Percentiles rank a stretch among this genome's conserved stretches.
Conservation (phyloP, 192 early-diverging fungal genomes). For the Coemansia reversa region DNA sequence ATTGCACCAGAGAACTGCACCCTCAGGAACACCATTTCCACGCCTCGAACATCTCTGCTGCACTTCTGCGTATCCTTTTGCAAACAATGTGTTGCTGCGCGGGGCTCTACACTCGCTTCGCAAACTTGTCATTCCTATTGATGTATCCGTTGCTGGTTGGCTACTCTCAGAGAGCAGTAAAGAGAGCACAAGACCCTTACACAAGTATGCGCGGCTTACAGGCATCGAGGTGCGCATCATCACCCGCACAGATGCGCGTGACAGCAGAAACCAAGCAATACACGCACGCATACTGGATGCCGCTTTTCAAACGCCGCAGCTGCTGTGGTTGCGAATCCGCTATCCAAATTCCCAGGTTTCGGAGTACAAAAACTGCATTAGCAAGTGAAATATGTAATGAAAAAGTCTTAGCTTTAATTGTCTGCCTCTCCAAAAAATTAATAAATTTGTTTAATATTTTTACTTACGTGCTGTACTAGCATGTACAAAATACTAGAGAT, state of each 20-base stretch:
- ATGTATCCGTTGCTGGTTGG: slow-evolving; percentile 9
- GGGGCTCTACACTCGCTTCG: slow-evolving; percentile 6
- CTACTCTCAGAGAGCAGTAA: slow-evolving; percentile 9
- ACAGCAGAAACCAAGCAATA: slow-evolving; percentile 5
- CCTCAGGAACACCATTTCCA: slow-evolving; percentile 14
- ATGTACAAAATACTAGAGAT: not conserved
- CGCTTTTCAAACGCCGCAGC: not conserved
- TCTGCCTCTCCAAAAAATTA: not conserved
- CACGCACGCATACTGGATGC: slow-evolving; percentile 10
- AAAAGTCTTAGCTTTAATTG: not conserved
- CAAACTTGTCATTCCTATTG: slow-evolving; percentile 15
- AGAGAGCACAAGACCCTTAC: slow-evolving; percentile 4
- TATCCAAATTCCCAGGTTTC: slow-evolving; percentile 9
- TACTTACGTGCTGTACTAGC: too few relatives aligned
- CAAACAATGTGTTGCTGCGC: slow-evolving; percentile 19
- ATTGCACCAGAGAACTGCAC: not conserved
- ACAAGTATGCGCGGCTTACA: slow-evolving; percentile 8
- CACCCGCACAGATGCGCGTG: slow-evolving; percentile 2
- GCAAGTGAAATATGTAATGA: not conserved
- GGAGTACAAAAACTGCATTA: slow-evolving; percentile 7
- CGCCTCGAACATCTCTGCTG: slow-evolving; percentile 17
- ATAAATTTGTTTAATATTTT: not conserved
- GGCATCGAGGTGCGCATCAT: slow-evolving; percentile 20
- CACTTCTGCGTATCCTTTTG: slow-evolving; percentile 25
- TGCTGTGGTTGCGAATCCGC: slow-evolving; percentile 15